Conservation (phyloP, 192 early-diverging fungal genomes). For the Entomortierella parvispora region DNA sequence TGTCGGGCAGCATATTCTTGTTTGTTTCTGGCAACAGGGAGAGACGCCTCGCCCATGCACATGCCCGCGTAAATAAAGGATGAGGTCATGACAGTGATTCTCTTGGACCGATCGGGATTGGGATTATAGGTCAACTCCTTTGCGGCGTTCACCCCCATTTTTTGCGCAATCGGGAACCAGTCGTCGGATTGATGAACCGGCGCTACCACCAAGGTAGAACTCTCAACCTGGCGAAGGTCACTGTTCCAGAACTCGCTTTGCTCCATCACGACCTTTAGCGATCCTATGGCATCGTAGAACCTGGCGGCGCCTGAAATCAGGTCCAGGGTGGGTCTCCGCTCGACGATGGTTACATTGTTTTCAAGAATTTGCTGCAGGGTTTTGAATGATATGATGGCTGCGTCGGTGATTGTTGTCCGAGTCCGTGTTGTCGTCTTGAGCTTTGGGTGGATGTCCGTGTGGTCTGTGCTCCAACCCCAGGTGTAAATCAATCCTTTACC, state of each 20-base stretch:
- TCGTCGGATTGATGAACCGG: constrained; percentile 59
- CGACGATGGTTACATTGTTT: constrained; percentile 8
- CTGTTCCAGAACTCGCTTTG: constrained; percentile 52
- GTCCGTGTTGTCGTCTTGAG: background rate
- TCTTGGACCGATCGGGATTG: constrained; percentile 10
- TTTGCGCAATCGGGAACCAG: constrained; percentile 50
- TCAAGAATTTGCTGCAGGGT: constrained; percentile 24
- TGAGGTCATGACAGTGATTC: constrained; percentile 61
- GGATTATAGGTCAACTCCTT: constrained; percentile 24
- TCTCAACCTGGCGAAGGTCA: constrained; percentile 53
- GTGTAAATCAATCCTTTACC: constrained; percentile 13
- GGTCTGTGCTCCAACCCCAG: constrained; percentile 30
- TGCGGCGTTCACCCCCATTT: constrained; percentile 32
- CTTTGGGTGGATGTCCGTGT: too few species aligned
- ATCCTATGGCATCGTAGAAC: constrained; percentile 8
- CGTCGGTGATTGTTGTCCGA: constrained; percentile 12
- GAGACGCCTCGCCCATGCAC: constrained; percentile 63
- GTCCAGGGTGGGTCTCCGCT: constrained; percentile 5
- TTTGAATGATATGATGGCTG: constrained; percentile 30
- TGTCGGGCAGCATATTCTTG: constrained; percentile 59
- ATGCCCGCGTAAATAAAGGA: constrained; percentile 63
- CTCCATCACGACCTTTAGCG: constrained; percentile 9
- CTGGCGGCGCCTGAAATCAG: constrained; percentile 17
- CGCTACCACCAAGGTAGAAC: constrained; percentile 43
- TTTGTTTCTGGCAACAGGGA: constrained; percentile 60